Conservation (phyloP, 129 eudicot genomes). For the Chrysanthemum makinoi region DNA sequence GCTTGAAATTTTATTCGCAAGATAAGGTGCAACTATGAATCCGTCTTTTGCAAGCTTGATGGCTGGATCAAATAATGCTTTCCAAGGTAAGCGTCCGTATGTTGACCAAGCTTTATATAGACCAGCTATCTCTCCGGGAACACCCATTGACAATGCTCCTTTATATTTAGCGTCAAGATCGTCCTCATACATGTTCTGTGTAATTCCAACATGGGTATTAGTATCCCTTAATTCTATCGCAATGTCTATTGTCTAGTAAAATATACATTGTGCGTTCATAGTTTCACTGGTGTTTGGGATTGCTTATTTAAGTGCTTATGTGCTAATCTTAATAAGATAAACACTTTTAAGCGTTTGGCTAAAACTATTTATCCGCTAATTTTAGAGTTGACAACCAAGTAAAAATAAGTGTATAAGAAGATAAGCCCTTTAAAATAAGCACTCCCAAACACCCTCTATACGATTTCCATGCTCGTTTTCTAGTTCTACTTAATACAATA, state of each 20-base stretch:
- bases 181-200: constrained; percentile 81
- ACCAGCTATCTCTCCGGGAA: constrained; percentile 92
- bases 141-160: constrained; percentile 83
- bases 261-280: too few species aligned
- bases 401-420: too few species aligned
- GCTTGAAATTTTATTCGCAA: constrained; percentile 39
- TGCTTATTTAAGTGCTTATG: not conserved
- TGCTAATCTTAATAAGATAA: not conserved
- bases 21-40: constrained; percentile 60
- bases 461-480: not conserved
- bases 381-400: too few species aligned
- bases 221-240: too few species aligned
- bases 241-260: too few species aligned
- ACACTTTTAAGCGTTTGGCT: too few species aligned
- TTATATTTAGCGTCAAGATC: constrained; percentile 43
- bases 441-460: constrained; percentile 1
- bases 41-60: constrained; percentile 72
- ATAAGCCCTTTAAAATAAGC: not conserved
- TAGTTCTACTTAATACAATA: not conserved
- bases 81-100: constrained; percentile 80
- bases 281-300: too few species aligned
- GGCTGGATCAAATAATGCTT: constrained; percentile 64
- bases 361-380: too few species aligned
- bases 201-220: not conserved
- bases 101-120: constrained; percentile 73